A percentile compares a stretch with the other conserved stretches of the same genome.
Conservation (phyloP, 306 rosid species). For the barrel medic (Medicago truncatula) region DNA sequence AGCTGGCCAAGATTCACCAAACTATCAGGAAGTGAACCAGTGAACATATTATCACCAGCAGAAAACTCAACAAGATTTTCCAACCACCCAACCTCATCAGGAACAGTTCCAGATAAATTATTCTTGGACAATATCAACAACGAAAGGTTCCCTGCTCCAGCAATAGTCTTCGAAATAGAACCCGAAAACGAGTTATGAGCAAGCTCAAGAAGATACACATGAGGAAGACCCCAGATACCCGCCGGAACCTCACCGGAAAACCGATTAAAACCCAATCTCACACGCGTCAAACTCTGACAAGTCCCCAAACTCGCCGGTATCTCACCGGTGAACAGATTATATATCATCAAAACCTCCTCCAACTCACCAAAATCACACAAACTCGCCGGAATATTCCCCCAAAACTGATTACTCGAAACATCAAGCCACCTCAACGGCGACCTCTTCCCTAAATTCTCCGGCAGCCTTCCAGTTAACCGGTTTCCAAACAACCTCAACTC, state of each 20-base stretch:
- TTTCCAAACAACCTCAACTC: conserved; percentile 76
- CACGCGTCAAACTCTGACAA: conserved; percentile 68
- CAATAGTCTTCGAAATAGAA: conserved; percentile 63
- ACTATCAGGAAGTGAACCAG: conserved; percentile 64
- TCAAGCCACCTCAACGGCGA: conserved; percentile 75
- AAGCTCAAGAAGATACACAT: conserved; percentile 70
- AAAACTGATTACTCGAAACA: conserved; percentile 67
- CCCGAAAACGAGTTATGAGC: conserved; percentile 73
- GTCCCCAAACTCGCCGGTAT: conserved; percentile 73
- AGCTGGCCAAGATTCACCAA: conserved; percentile 69
- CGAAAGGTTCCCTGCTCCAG: conserved; percentile 69
- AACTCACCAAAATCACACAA: conserved; percentile 64
- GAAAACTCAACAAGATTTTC: conserved; percentile 65
- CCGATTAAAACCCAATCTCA: conserved; percentile 66
- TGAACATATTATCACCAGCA: conserved; percentile 56
- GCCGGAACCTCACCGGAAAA: conserved; percentile 83
- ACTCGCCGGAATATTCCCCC: conserved; percentile 69
- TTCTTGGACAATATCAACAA: conserved; percentile 64
- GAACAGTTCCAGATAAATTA: conserved; percentile 70
- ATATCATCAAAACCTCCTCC: conserved; percentile 70
- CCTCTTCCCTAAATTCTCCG: conserved; percentile 64
- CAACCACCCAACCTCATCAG: conserved; percentile 81
- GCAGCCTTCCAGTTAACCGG: conserved; percentile 69
- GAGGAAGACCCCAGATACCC: conserved; percentile 83
- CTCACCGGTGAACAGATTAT: conserved; percentile 70